These are phyloP conservation scores for Apostasia shenzhenica DNA, from an alignment of 106 monocot species.

Conservation along the genomic window DNA sequence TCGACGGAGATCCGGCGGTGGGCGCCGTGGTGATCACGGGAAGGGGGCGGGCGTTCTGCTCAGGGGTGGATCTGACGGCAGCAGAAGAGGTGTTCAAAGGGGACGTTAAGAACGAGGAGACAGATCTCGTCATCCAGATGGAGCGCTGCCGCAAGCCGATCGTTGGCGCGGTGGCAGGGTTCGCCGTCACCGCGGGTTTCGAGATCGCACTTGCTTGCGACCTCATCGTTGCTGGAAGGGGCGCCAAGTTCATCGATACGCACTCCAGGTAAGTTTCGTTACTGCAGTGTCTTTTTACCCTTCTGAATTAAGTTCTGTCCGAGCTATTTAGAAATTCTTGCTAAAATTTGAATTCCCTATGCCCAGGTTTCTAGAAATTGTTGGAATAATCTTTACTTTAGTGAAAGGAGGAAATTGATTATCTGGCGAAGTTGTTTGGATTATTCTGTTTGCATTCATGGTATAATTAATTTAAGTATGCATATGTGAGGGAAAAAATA, in stretches of 20 bases:
- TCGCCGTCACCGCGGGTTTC: constrained; percentile 88
- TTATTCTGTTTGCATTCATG: no score
- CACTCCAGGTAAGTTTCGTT: constrained; percentile 46
- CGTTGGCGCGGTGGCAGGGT: constrained; percentile 70
- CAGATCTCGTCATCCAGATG: constrained; percentile 68
- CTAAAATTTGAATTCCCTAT: no score
- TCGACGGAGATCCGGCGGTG: constrained; percentile 57
- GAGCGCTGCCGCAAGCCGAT: constrained; percentile 85
- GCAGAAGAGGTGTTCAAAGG: constrained; percentile 96
- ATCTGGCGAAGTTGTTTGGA: no score
- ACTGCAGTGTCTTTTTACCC: neutral
- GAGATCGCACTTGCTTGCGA: constrained; percentile 95
- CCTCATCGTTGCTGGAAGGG: constrained; percentile 65
- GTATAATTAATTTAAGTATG: no score
- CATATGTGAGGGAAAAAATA: no score
- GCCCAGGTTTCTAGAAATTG: no score
- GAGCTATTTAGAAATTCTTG: no score
- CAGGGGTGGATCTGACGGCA: constrained; percentile 90
- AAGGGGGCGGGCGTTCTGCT: constrained; percentile 83
- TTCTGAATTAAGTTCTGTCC: neutral
- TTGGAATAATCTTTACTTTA: no score
- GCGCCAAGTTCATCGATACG: constrained; percentile 84
- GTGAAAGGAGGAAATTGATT: no score
- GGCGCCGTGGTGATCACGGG: constrained; percentile 74
- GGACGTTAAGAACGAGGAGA: constrained; percentile 61